A percentile compares a stretch with the other conserved stretches of the same genome.
These are phyloP conservation scores for Centella asiatica DNA, from an alignment of 129 eudicot genomes.

Conservation along the genomic window DNA sequence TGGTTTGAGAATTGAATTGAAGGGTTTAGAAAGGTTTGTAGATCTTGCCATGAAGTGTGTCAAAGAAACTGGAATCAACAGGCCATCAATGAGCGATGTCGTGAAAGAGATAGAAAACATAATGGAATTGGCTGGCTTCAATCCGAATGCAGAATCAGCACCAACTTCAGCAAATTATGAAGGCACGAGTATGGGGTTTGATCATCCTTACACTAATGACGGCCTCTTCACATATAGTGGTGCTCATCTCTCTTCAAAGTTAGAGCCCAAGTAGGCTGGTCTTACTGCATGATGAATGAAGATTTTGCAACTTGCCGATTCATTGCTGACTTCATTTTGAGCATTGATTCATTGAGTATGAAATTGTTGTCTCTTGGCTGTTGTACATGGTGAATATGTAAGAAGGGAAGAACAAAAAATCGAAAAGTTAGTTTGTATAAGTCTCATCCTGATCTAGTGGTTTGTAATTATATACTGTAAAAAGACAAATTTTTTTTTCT, in stretches of 20 bases:
- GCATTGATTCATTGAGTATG: background rate
- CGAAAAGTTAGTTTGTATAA: background rate
- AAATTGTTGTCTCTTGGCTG: background rate
- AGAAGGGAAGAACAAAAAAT: background rate
- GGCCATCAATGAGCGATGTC: conserved; percentile 31
- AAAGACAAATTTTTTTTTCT: too few relatives aligned
- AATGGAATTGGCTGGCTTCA: conserved; percentile 17
- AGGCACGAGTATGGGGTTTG: conserved; percentile 9
- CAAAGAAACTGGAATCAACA: conserved; percentile 19
- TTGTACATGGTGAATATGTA: background rate
- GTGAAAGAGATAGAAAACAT: conserved; percentile 26
- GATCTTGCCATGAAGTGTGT: conserved; percentile 24
- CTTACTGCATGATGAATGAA: background rate
- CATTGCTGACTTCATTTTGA: too few relatives aligned
- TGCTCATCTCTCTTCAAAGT: conserved; percentile 9
- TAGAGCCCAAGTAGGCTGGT: conserved; percentile 11
- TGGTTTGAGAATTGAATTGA: conserved; percentile 7
- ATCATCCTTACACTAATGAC: conserved; percentile 22
- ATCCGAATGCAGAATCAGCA: conserved; percentile 16
- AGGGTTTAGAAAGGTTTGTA: conserved; percentile 18
- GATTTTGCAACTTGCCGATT: background rate
- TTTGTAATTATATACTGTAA: background rate
- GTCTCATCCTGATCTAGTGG: background rate
- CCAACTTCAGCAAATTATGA: conserved; percentile 26
- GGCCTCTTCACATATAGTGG: conserved; percentile 17